Base-by-base conservation (phyloP, 345 rosid genomes). In the Arabidopsis thaliana region DNA sequence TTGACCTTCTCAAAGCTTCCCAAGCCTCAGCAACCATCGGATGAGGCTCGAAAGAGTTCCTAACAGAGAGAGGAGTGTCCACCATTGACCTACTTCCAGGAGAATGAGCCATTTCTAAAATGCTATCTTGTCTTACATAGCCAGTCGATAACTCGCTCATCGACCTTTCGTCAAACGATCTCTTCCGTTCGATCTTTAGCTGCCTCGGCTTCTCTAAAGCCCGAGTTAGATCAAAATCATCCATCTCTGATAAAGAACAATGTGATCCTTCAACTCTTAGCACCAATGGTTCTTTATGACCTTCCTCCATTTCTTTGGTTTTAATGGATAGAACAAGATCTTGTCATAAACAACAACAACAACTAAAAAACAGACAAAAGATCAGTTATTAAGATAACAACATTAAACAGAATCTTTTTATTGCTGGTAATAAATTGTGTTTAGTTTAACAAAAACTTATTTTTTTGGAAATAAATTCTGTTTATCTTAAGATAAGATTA, bases 81-180 rank as follows among this genome's bases (percentile, higher is more conserved):
- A 86, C 77, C n/a, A 91, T 91, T 0, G 94, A 89, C 84, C 91
- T 85, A 49, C 88, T 83, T 40, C 94, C 88, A 2, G 91, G 94
- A 1, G 94, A 81, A 72, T 84, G 80, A 6, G 85, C 78, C 72
- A 81, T 80, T 61, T 94, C 98, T 57, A 49, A 82, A 49, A 42
- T 1, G 23, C 22, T 55, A 6, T 71, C 80, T 22, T 77, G 76
- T 40, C 80, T 77, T 1, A 79, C 11, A 59, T 91, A 73, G 57
- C 91, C 98, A 64, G 78, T 86, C 0, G 99, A 94, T 44, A 94
- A 88, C 79, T 94, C 99, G 10, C 99, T 90, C 10, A 94, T 65
- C 3, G 98, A 94, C 70, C 99, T 88, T 85, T 94, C 98, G 23
- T 94, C 97, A 65, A 88, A 94, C 0, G 98, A 94, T 79, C 97